Conservation (phyloP, 1,139 yeast species). For the Candida freyschussii region DNA sequence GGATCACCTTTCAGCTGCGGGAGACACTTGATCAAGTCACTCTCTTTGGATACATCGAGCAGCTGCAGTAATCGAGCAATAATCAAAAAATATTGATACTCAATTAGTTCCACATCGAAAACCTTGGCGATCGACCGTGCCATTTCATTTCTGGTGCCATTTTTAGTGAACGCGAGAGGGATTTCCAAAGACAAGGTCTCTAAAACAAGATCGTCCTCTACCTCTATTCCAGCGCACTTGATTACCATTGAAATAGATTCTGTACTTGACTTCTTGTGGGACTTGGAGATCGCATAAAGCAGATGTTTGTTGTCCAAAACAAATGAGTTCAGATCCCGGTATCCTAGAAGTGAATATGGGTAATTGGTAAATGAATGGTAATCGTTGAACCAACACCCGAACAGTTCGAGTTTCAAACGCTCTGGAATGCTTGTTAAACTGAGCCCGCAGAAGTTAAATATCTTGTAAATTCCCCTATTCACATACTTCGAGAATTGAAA, state of each 20-base stretch:
- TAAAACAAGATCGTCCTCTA: conserved; percentile 26
- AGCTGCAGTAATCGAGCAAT: conserved; percentile 32
- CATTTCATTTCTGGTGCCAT: conserved; percentile 39
- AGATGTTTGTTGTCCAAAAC: conserved; percentile 14
- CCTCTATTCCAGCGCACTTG: conserved; percentile 1
- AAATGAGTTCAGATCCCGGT: conserved; percentile 17
- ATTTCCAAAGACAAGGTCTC: conserved; percentile 35
- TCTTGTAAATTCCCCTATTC: conserved; percentile 24
- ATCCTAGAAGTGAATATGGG: conserved; percentile 26
- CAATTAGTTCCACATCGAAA: conserved; percentile 16
- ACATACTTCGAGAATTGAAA: conserved; percentile 33
- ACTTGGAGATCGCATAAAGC: conserved; percentile 24
- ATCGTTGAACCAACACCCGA: conserved; percentile 36
- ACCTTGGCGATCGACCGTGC: conserved; percentile 25
- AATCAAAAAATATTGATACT: conserved; percentile 31
- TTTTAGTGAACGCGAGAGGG: conserved; percentile 42
- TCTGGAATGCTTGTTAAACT: conserved; percentile 4
- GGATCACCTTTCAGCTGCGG: conserved; percentile 11
- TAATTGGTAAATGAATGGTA: conserved; percentile 14
- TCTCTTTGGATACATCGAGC: conserved; percentile 38
- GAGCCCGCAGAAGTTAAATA: conserved; percentile 24
- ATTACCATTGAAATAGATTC: conserved; percentile 1
- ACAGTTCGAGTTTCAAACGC: conserved; percentile 12
- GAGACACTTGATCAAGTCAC: conserved; percentile 19
- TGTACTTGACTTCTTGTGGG: conserved; percentile 13